phyloP scores from a whole-genome alignment of 2,329 filamentous ascomycete genomes.

The Ustulina deusta region DNA sequence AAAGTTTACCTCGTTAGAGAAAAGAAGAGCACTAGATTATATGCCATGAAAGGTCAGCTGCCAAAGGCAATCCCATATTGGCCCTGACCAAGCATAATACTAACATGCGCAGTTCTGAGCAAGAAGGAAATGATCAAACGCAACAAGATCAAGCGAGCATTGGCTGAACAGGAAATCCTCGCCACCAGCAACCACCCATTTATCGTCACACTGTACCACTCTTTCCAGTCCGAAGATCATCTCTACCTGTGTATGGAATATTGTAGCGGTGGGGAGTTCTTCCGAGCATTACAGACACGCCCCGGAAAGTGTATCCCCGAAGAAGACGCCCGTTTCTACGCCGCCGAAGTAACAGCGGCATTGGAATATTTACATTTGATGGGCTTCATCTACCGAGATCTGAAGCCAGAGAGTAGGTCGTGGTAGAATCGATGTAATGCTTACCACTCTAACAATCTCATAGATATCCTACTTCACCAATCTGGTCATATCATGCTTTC shows the following conservation, averaged over 20 bases:
- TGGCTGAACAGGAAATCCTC: conserved; percentile 97
- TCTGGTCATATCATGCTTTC: conserved; percentile 99
- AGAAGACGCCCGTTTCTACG: conserved; percentile 96
- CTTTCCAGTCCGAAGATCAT: conserved; percentile 98
- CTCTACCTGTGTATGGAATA: conserved; percentile 99
- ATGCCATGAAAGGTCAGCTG: conserved; percentile 94
- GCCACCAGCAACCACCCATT: conserved; percentile 99
- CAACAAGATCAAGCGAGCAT: conserved; percentile 98
- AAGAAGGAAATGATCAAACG: conserved; percentile 99
- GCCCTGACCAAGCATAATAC: neutral
- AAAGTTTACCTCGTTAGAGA: conserved; percentile 98
- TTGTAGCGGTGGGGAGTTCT: conserved; percentile 98
- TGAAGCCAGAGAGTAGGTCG: conserved; percentile 94
- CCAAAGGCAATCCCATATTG: neutral
- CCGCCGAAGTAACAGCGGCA: conserved; percentile 95
- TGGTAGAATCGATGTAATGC: conserved; percentile 9
- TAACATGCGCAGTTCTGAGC: conserved; percentile 78
- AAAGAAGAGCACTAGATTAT: conserved; percentile 95
- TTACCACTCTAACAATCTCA: conserved; percentile 51
- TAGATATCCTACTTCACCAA: conserved; percentile 96
- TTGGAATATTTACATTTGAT: conserved; percentile 97
- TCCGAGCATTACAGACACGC: conserved; percentile 93
- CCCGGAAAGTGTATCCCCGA: conserved; percentile 98
- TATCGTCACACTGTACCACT: conserved; percentile 98
- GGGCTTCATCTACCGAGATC: conserved; percentile 98